These are phyloP conservation scores for Apiotrichum laibachii DNA, from an alignment of 1,284 basidiomycete species.

Conservation along the genomic window DNA sequence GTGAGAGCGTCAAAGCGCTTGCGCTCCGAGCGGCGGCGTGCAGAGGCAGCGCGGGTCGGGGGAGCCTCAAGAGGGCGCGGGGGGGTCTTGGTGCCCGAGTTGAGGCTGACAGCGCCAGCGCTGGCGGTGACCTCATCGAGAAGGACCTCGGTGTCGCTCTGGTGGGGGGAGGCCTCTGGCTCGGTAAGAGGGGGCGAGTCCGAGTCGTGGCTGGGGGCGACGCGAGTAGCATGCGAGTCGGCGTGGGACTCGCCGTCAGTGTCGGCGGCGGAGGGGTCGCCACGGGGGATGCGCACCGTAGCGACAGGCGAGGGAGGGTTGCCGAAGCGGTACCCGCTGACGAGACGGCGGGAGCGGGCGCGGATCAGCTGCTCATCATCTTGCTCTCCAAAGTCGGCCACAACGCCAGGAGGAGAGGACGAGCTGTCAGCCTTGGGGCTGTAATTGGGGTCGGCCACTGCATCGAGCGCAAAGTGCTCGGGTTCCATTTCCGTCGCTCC, in stretches of 20 bases:
- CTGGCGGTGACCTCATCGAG: neutral
- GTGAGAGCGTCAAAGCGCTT: conserved; percentile 37
- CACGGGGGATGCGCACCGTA: neutral
- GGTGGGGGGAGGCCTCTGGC: conserved; percentile 12
- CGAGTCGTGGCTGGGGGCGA: conserved; percentile 11
- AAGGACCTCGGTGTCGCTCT: neutral
- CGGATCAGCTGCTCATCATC: conserved; percentile 37
- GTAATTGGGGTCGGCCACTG: neutral
- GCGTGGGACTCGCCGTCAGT: neutral
- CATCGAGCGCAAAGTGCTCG: conserved; percentile 33
- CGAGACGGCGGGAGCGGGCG: conserved; percentile 38
- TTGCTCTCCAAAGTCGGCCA: neutral
- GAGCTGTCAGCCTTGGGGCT: neutral
- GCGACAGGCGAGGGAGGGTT: conserved; percentile 34
- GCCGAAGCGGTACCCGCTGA: conserved; percentile 49
- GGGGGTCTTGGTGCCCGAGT: neutral
- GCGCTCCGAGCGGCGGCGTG: conserved; percentile 11
- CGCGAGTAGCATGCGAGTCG: neutral
- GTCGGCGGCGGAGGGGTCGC: neutral
- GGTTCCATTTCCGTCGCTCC: conserved; percentile 36
- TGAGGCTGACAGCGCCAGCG: neutral
- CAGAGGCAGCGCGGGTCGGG: neutral
- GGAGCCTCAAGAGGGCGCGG: neutral
- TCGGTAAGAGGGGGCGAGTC: conserved; percentile 37
- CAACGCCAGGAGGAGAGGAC: neutral